Evolutionary conservation across 352 stramenopile species (phyloP).

Genomic region (Globisporangium radiosum): DNA sequence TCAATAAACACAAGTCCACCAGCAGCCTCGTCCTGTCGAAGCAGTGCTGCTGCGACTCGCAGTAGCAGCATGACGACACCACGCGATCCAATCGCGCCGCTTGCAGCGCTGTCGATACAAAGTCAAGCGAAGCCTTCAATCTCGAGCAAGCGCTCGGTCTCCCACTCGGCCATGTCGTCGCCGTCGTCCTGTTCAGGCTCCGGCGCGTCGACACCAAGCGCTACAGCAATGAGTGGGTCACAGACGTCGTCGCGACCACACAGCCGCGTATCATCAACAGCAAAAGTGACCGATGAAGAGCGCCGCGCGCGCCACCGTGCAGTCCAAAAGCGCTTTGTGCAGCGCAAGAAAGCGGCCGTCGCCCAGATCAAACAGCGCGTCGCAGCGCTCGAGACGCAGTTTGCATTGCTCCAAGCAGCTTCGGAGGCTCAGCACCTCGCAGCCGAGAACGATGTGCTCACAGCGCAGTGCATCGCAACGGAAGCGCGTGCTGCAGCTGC

Average conservation of each 20-base stretch:
- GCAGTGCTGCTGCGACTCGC: not conserved
- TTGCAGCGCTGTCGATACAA: no score
- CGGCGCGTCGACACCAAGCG: not conserved
- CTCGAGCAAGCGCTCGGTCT: conserved; percentile 4
- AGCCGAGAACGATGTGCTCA: conserved; percentile 27
- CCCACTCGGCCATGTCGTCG: conserved; percentile 3
- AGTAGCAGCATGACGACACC: not conserved
- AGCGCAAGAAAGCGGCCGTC: conserved; percentile 47
- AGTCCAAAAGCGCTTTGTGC: conserved; percentile 46
- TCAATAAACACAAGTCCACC: not conserved
- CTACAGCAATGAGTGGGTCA: no score
- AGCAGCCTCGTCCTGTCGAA: no score
- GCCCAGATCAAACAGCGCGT: conserved; percentile 26
- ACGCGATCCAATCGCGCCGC: not conserved
- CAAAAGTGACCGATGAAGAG: conserved; percentile 26
- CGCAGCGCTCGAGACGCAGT: conserved; percentile 30
- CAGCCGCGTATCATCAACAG: not conserved
- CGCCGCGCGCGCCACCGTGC: conserved; percentile 37
- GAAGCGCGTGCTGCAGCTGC: not conserved
- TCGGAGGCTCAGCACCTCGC: conserved; percentile 25
- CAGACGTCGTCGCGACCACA: not conserved
- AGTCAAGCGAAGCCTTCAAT: not conserved
- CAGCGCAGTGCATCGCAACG: conserved; percentile 8
- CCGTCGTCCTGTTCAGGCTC: conserved; percentile 2
- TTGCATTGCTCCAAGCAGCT: conserved; percentile 27